These are phyloP conservation scores for Microthlaspi erraticum DNA, from an alignment of 345 rosid genomes.

Conservation along the genomic window DNA sequence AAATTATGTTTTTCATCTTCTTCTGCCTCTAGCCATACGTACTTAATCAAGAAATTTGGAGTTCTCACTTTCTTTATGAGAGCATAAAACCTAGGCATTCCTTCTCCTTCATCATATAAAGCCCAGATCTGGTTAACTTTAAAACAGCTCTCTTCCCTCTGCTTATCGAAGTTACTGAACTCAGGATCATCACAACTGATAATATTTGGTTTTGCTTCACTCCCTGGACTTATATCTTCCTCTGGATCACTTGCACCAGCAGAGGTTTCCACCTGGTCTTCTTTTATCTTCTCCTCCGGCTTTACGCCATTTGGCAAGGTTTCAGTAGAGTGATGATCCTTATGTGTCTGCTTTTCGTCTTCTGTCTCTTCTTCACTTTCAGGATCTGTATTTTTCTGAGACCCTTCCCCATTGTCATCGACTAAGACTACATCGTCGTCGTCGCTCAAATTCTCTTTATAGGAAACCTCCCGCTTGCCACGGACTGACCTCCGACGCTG, in stretches of 20 bases:
- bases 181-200: constrained; percentile 65
- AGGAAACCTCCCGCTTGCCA: constrained; percentile 67
- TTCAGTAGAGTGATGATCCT: constrained; percentile 25
- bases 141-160: constrained; percentile 54
- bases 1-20: constrained; percentile 48
- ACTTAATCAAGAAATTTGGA: constrained; percentile 56
- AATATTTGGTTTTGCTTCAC: constrained; percentile 43
- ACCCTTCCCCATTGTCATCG: constrained; percentile 41
- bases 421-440: constrained; percentile 51
- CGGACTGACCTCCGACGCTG: constrained; percentile 74
- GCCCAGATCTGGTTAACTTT: constrained; percentile 85
- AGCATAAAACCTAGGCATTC: constrained; percentile 93
- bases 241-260: constrained; percentile 22
- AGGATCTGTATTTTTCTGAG: constrained; percentile 24
- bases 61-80: constrained; percentile 55
- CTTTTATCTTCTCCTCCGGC: constrained; percentile 34
- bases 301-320: constrained; percentile 31
- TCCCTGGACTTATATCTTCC: constrained; percentile 41
- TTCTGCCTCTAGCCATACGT: constrained; percentile 72
- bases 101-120: constrained; percentile 71
- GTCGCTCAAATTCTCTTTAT: constrained; percentile 70
- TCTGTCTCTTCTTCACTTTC: constrained; percentile 31
- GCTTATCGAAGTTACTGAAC: constrained; percentile 64
- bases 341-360: constrained; percentile 31
- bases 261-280: constrained; percentile 39